These are phyloP conservation scores for Musa balbisiana DNA, from an alignment of 202 grass and related monocot genomes.

Conservation along the genomic window DNA sequence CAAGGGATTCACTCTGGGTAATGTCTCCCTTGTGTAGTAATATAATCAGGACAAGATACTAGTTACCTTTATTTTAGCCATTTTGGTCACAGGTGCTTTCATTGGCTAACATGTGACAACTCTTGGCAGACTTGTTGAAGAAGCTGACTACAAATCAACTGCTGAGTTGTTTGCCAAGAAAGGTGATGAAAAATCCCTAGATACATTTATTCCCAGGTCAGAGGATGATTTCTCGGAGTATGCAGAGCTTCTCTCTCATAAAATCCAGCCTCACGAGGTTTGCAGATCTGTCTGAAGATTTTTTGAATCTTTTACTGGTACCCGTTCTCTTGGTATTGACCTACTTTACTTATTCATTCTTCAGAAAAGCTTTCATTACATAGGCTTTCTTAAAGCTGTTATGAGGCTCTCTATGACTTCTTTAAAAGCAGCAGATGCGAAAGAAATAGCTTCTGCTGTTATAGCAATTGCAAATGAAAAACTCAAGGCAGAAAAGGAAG, in stretches of 20 bases:
- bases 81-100: neutral
- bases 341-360: neutral
- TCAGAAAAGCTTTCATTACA: conserved; percentile 99
- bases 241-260: conserved; percentile 74
- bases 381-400: conserved; percentile 71
- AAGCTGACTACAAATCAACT: conserved; percentile 84
- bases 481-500: conserved; percentile 90
- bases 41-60: no score
- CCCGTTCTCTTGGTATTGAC: conserved; percentile 13
- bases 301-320: neutral
- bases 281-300: conserved; percentile 1
- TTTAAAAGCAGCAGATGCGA: conserved; percentile 82
- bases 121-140: conserved; percentile 76
- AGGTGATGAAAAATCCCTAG: conserved; percentile 57
- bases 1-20: neutral
- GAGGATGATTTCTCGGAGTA: conserved; percentile 88
- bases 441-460: conserved; percentile 67
- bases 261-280: conserved; percentile 69
- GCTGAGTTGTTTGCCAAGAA: conserved; percentile 75
- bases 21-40: no score
- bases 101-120: neutral
- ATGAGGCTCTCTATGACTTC: conserved; percentile 63
- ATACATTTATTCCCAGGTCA: conserved; percentile 81
- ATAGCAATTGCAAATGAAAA: conserved; percentile 94
- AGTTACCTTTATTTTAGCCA: neutral